Conservation (phyloP, 768 basidiomycete species). For the Panaeolus papilionaceus region DNA sequence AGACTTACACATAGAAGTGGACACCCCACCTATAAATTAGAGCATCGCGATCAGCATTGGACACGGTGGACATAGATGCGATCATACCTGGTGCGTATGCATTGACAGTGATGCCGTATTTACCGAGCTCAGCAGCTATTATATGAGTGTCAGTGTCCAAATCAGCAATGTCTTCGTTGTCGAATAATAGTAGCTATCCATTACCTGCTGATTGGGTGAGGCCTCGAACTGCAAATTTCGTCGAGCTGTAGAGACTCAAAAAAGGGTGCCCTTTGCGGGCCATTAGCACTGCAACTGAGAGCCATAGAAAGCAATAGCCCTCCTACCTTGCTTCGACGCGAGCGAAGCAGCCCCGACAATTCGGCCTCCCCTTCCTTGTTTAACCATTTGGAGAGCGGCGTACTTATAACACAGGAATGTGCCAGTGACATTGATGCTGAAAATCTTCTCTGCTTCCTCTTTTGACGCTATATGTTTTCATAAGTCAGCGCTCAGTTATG, state of each 20-base stretch:
- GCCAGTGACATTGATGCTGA: slow-evolving; percentile 43
- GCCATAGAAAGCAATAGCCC: too few relatives aligned
- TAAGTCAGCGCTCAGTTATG: neutral
- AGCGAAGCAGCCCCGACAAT: slow-evolving; percentile 51
- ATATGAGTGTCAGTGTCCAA: neutral
- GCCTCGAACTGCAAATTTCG: slow-evolving; percentile 48
- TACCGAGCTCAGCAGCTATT: slow-evolving; percentile 29
- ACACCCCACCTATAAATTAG: slow-evolving; percentile 21
- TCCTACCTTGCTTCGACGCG: slow-evolving; percentile 44
- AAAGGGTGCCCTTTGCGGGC: slow-evolving; percentile 15
- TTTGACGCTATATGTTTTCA: slow-evolving; percentile 25
- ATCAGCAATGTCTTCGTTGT: too few relatives aligned
- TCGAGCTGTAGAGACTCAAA: slow-evolving; percentile 35
- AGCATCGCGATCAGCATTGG: neutral
- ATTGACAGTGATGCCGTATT: slow-evolving; percentile 40
- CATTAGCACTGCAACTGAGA: neutral
- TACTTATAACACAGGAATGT: slow-evolving; percentile 47
- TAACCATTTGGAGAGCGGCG: slow-evolving; percentile 49
- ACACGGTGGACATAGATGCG: neutral
- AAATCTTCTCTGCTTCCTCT: slow-evolving; percentile 39
- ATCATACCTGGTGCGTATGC: slow-evolving; percentile 39
- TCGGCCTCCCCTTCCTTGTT: slow-evolving; percentile 48
- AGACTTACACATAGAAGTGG: slow-evolving; percentile 26
- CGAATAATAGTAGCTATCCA: neutral
- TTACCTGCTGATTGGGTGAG: slow-evolving; percentile 46